These are phyloP conservation scores for Microdochium bolleyi DNA, from an alignment of 2,329 filamentous ascomycete species.

Conservation along the genomic window DNA sequence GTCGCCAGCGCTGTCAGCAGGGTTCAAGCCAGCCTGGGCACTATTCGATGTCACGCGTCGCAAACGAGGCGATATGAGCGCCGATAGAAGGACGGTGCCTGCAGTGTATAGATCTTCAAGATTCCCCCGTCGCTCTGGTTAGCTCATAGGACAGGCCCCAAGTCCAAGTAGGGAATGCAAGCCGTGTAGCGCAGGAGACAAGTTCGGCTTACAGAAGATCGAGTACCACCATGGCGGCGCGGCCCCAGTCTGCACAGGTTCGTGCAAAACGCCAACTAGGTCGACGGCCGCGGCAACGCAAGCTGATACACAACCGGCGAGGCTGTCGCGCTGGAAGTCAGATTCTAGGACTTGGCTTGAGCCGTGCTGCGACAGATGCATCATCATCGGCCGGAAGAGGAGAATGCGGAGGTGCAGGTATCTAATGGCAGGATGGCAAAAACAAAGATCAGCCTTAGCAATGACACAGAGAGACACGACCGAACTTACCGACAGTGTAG, in stretches of 20 bases:
- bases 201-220: background rate
- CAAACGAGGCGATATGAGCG: no score
- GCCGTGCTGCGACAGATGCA: background rate
- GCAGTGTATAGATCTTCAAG: no score
- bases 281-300: background rate
- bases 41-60: no score
- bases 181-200: background rate
- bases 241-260: background rate
- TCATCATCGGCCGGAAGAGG: background rate
- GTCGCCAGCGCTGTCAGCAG: no score
- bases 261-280: background rate
- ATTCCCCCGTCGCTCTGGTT: no score
- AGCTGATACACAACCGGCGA: background rate
- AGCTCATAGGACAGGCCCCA: no score
- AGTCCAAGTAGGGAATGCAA: no score
- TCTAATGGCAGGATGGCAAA: no score
- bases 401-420: background rate
- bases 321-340: background rate
- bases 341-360: background rate
- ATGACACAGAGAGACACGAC: no score
- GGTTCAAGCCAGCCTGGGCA: no score
- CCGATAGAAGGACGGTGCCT: no score
- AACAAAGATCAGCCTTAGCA: no score
- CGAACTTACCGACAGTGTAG: background rate
- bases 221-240: background rate